These are phyloP conservation scores for Sanghuangporus baumii DNA, from an alignment of 1,284 basidiomycete species.

Conservation along the genomic window DNA sequence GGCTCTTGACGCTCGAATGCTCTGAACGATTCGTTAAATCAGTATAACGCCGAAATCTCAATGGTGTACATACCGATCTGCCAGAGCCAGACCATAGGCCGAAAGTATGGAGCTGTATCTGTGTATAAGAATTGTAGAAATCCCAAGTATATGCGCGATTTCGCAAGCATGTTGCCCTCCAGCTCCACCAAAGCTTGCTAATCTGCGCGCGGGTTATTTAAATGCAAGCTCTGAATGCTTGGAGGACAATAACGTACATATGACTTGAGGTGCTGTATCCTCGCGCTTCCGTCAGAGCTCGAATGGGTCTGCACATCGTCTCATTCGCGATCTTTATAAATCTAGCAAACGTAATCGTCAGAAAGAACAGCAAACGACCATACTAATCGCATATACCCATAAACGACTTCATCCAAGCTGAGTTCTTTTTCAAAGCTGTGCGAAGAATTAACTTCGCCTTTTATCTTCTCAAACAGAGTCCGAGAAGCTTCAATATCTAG, in stretches of 20 bases:
- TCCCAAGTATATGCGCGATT: conserved; percentile 76
- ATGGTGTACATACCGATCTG: conserved; percentile 60
- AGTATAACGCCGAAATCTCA: background rate
- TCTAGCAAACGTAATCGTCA: conserved; percentile 31
- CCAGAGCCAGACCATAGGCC: conserved; percentile 85
- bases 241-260: conserved; percentile 41
- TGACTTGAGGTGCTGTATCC: conserved; percentile 84
- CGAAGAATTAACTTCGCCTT: conserved; percentile 61
- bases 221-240: background rate
- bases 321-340: conserved; percentile 94
- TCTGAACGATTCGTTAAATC: conserved; percentile 32
- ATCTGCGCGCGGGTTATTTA: conserved; percentile 30
- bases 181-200: conserved; percentile 88
- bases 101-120: conserved; percentile 83
- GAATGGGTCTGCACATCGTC: conserved; percentile 91
- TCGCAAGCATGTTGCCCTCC: conserved; percentile 92
- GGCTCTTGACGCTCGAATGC: conserved; percentile 87
- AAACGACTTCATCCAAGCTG: conserved; percentile 82
- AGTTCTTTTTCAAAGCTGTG: conserved; percentile 49
- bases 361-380: background rate
- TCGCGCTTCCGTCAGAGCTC: conserved; percentile 85
- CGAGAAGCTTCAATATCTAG: conserved; percentile 69
- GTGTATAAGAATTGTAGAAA: conserved; percentile 82
- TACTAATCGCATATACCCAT: conserved; percentile 48
- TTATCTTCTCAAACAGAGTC: conserved; percentile 59